phyloP scores from a whole-genome alignment of 805 yeast species.

The Ascoidea rubescens region DNA sequence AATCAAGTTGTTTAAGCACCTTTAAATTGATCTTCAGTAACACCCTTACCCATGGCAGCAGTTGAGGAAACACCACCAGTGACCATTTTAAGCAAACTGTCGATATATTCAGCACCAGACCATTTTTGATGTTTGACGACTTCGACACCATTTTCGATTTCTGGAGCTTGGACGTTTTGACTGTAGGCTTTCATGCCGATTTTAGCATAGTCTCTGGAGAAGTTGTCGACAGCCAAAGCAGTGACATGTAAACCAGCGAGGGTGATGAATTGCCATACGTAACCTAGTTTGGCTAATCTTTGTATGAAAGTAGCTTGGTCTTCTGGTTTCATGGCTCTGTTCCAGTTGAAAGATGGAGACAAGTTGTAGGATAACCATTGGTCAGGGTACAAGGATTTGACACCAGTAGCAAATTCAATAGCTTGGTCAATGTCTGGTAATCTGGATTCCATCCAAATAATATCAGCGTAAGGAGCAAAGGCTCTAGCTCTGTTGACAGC shows the following conservation, averaged over 20 bases:
- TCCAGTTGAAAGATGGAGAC: slow-evolving; percentile 98
- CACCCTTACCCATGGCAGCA: slow-evolving; percentile 98
- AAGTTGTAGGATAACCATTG: slow-evolving; percentile 96
- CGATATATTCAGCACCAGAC: slow-evolving; percentile 98
- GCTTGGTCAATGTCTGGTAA: slow-evolving; percentile 91
- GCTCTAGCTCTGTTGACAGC: slow-evolving; percentile 96
- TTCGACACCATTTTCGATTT: slow-evolving; percentile 81
- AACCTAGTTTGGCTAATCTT: slow-evolving; percentile 79
- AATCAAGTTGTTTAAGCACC: slow-evolving; percentile 11
- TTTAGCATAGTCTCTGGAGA: slow-evolving; percentile 62
- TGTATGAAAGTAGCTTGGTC: slow-evolving; percentile 87
- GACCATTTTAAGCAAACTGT: slow-evolving; percentile 75
- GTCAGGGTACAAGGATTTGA: slow-evolving; percentile 63
- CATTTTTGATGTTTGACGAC: slow-evolving; percentile 97
- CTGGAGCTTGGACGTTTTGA: slow-evolving; percentile 70
- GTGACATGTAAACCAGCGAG: slow-evolving; percentile 95
- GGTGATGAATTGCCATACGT: slow-evolving; percentile 95
- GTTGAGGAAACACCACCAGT: slow-evolving; percentile 92
- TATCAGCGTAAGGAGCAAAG: slow-evolving; percentile 86
- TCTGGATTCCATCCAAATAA: slow-evolving; percentile 97
- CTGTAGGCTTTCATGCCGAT: slow-evolving; percentile 96
- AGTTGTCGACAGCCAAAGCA: slow-evolving; percentile 80
- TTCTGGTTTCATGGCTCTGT: slow-evolving; percentile 72
- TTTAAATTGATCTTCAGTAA: slow-evolving; percentile 92
- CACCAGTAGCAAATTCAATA: slow-evolving; percentile 87